Percentiles rank a stretch among this genome's conserved stretches.
Conservation (phyloP, 306 rosid species). For the Mucuna pruriens region DNA sequence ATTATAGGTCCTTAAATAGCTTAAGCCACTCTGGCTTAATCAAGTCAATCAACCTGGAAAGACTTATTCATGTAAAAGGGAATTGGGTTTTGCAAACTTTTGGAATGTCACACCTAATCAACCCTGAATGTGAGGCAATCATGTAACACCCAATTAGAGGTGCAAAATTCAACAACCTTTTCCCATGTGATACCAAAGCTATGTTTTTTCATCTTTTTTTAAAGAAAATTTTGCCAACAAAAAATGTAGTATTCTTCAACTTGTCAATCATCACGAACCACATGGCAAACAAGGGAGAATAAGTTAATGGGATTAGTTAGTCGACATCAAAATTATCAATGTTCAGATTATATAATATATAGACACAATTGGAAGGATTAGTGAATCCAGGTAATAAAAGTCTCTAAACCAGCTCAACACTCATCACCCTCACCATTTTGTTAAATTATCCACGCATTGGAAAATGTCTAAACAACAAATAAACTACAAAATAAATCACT, state of each 20-base stretch:
- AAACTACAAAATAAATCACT: neutral
- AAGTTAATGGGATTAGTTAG: conserved; percentile 4
- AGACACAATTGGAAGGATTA: conserved; percentile 2
- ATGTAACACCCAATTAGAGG: neutral
- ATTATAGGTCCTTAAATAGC: neutral
- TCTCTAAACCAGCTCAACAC: conserved; percentile 35
- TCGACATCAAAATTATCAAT: conserved; percentile 3
- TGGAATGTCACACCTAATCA: neutral
- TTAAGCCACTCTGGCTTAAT: neutral
- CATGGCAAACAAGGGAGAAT: conserved; percentile 31
- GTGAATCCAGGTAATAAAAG: conserved; percentile 21
- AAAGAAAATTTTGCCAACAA: neutral
- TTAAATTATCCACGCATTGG: conserved; percentile 11
- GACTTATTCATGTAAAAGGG: neutral
- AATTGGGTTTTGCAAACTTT: neutral
- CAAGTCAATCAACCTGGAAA: neutral
- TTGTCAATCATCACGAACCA: conserved; percentile 26
- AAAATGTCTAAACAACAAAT: conserved; percentile 2
- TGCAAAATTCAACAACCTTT: neutral
- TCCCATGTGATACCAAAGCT: neutral
- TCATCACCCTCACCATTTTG: conserved; percentile 9
- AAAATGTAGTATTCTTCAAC: neutral
- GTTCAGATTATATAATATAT: neutral
- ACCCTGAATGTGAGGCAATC: neutral
- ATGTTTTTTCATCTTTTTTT: neutral